Base-by-base conservation (phyloP, 352 stramenopile genomes). In the Phytophthora palmivora region DNA sequence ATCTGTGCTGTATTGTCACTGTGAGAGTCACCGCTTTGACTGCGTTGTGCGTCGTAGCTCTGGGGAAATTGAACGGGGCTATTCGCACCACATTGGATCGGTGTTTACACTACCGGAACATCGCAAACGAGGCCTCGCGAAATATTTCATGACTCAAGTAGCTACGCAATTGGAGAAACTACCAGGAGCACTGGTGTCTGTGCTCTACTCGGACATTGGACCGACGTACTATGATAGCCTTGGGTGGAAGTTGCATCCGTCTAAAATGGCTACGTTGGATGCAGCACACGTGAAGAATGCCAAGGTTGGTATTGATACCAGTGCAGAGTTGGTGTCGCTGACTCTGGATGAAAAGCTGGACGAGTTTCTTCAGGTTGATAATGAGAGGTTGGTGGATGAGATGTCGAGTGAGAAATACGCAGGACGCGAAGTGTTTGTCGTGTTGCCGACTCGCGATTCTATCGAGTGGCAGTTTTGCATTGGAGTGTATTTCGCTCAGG, bases 401-500 rank as follows among this genome's bases (percentile, higher is more conserved):
- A 53, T 89, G 15, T 26, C 41, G 3, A 66, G 46, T 33, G 48
- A 41, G 18, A 46, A 43, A 12, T 79, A 76, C 60, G 28, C 74
- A 36, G 55, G 49, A 1, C 44, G 38, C 34, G 70, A 82, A 14
- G 72, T 82, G 18, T 89, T 87, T 58, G 67, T 51, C 14, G 24
- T 76, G 15, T 52, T 89, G 1, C 64, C 79, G 26, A 79, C 76
- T 48, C 70, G 77, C 6, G 72, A 88, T 42, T 85, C 82, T 37
- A 66, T 88, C 34, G 79, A 88, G 54, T 91, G 79, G 82, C 79
- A 84, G 52, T 89, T 88, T 52, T 79, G 66, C 48, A 75, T 88
- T 52, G 82, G 82, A 11, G 64, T 63, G 15, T 50, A 84, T 47
- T 91, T 82, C 50, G 82, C 82, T 19, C 44, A 38, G 34, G 51